Conservation (phyloP, 495 filamentous ascomycete genomes). For the Lichina pygmaea region DNA sequence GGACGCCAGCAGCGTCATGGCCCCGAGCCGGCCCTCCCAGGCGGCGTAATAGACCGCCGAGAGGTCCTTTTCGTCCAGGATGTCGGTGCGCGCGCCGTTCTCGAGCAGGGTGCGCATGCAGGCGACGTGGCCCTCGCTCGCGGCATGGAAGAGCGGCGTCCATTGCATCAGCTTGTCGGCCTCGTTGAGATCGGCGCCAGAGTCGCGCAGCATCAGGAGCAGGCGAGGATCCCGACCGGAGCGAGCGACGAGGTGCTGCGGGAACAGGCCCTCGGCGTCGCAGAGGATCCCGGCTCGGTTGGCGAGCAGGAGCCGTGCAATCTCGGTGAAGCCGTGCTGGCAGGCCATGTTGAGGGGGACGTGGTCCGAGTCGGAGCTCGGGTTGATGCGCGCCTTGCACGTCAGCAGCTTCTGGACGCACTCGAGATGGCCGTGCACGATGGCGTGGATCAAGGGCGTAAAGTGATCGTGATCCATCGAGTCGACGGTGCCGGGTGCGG, state of each 20-base stretch:
- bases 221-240: constrained; percentile 59
- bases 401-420: constrained; percentile 54
- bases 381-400: constrained; percentile 52
- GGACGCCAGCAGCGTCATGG: constrained; percentile 64
- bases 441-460: constrained; percentile 81
- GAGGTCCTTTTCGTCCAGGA: constrained; percentile 71
- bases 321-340: constrained; percentile 61
- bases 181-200: constrained; percentile 82
- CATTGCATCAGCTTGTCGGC: constrained; percentile 87
- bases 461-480: constrained; percentile 89
- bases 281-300: constrained; percentile 51
- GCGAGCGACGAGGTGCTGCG: constrained; percentile 89
- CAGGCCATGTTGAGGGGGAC: constrained; percentile 86
- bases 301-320: constrained; percentile 61
- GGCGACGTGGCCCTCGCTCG: constrained; percentile 80
- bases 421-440: constrained; percentile 53
- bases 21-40: constrained; percentile 90
- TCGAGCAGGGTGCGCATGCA: constrained; percentile 59
- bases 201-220: constrained; percentile 49
- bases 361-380: constrained; percentile 61
- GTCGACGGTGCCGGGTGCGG: constrained; percentile 41
- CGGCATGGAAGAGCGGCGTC: constrained; percentile 90
- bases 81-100: constrained; percentile 42
- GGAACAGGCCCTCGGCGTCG: constrained; percentile 87
- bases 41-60: constrained; percentile 96